Base-by-base conservation (phyloP, 768 basidiomycete genomes). In the Lactifluus volemus region DNA sequence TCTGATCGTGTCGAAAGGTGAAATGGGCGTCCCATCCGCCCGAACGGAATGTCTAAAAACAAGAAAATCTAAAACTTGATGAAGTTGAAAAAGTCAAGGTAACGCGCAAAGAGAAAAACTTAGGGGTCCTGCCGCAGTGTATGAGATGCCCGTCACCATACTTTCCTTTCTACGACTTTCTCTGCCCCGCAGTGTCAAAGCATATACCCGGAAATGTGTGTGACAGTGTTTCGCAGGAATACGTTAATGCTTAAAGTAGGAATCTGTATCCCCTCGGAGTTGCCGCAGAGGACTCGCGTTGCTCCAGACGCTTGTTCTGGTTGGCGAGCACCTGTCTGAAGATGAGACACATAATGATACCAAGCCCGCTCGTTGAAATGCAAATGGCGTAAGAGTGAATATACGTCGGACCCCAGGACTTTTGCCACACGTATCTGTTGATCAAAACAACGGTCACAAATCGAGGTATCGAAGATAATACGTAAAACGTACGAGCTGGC, bases 341-440 rank as follows among this genome's bases (percentile, higher is more conserved):
- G 42, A 72, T 38, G 49, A 66, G 69, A 62, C 76, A 74, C 71
- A 77, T 72, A 51, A 77, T 67, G 38, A 76, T 75, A 45, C 61
- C 65, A 12, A 72, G 63, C n/a, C 76, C 77, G 64, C 75, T 82
- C 62, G 80, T 78, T 55, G 80, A 74, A 48, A 87, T 84, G 73
- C 86, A 89, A 60, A 94, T 86, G 25, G 78, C 81, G 72, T 84
- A 94, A 1, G 88, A 88, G 47, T 79, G 76, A 12, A 72, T 72
- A 71, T 92, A 93, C 0, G 79, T 79, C 11, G 85, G 87, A 4
- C 85, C 88, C 87, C 87, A 91, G 5, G 71, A 64, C 48, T 71
- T 72, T 6, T 85, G 87, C 85, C 86, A 91, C 25, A 83, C 73
- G 67, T 87, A 88, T 21, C 83, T 83, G 60, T 47, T 3, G 21